Evolutionary conservation across 306 rosid genomes (phyloP).

Genomic region (Rosa persica): DNA sequence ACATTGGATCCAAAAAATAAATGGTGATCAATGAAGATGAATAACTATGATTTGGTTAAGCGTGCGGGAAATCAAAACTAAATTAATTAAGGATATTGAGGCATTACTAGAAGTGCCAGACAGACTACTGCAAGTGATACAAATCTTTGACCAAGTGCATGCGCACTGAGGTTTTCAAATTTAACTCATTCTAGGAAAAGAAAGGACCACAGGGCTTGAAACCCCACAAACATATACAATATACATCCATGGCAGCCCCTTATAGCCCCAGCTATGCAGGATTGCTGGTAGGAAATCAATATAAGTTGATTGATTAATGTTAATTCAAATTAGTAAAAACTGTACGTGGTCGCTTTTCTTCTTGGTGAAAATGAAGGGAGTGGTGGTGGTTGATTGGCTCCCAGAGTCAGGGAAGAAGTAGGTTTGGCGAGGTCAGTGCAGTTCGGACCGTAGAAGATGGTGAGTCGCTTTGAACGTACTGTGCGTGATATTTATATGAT

Average conservation of each 20-base stretch:
- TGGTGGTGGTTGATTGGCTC: conserved; percentile 43
- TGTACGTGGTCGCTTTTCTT: neutral
- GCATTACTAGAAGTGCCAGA: conserved; percentile 36
- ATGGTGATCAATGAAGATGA: neutral
- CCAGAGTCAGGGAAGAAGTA: conserved; percentile 52
- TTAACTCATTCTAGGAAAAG: conserved; percentile 34
- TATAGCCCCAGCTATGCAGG: neutral
- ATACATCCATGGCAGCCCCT: conserved; percentile 12
- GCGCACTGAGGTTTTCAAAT: conserved; percentile 39
- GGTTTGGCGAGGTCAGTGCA: neutral
- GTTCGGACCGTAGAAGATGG: conserved; percentile 31
- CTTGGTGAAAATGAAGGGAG: conserved; percentile 7
- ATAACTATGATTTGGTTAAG: conserved; percentile 21
- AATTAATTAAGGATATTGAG: neutral
- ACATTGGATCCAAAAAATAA: neutral
- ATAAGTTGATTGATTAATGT: neutral
- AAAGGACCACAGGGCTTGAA: conserved; percentile 39
- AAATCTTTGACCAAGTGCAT: conserved; percentile 17
- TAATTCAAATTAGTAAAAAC: neutral
- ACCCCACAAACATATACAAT: conserved; percentile 43
- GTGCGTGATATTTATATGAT: neutral
- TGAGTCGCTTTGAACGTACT: neutral
- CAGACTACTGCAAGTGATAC: conserved; percentile 19
- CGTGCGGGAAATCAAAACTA: neutral
- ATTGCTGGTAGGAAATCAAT: neutral